A percentile compares a stretch with the other conserved stretches of the same genome.
phyloP scores from a whole-genome alignment of 306 rosid genomes.

The Cicer judaicum region DNA sequence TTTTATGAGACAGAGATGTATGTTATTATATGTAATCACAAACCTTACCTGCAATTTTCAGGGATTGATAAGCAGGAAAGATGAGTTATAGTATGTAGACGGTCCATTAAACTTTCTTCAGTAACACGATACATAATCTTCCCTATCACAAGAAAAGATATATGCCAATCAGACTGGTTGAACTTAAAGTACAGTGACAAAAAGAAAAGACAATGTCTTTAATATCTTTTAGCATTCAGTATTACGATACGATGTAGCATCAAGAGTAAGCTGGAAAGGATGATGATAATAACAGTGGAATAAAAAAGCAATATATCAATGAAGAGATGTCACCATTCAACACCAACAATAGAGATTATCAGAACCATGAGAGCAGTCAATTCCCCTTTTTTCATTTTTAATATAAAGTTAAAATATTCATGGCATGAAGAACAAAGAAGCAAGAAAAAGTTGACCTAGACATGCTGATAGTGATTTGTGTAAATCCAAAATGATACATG shows the following conservation, averaged over 20 bases:
- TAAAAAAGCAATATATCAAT: neutral
- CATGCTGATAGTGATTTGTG: neutral
- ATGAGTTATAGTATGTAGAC: conserved; percentile 66
- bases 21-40: conserved; percentile 32
- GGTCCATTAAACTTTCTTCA: conserved; percentile 86
- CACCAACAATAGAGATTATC: neutral
- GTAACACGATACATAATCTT: conserved; percentile 68
- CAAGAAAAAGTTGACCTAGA: conserved; percentile 18
- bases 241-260: neutral
- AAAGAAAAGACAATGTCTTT: neutral
- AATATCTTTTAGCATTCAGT: neutral
- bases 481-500: conserved; percentile 26
- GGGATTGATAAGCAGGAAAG: conserved; percentile 66
- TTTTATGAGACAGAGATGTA: neutral
- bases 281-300: conserved; percentile 11
- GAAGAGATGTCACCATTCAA: conserved; percentile 22
- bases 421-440: conserved; percentile 7
- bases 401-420: conserved; percentile 45
- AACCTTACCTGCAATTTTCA: conserved; percentile 63
- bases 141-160: conserved; percentile 52
- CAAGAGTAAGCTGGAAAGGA: conserved; percentile 16
- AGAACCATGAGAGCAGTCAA: conserved; percentile 16
- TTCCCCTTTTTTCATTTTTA: conserved; percentile 52
- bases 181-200: conserved; percentile 27
- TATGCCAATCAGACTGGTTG: conserved; percentile 1